Evolutionary conservation across 495 filamentous ascomycete genomes (phyloP).

Genomic region (Polyplosphaeria fusca): DNA sequence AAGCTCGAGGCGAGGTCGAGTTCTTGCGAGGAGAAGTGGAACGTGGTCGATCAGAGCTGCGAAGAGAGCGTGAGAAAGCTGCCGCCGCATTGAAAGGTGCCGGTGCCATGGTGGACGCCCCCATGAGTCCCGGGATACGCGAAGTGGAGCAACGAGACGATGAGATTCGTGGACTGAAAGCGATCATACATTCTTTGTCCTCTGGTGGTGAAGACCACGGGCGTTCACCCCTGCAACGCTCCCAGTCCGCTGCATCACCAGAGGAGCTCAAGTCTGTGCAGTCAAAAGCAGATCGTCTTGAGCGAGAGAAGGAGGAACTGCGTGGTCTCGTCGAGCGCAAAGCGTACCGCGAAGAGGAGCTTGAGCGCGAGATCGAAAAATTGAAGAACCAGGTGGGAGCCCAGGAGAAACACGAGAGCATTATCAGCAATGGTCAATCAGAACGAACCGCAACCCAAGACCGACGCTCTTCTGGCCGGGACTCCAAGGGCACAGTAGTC

Average conservation of each 20-base stretch:
- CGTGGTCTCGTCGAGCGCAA: slow-evolving; percentile 68
- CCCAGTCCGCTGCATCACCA: slow-evolving; percentile 36
- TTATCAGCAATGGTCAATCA: slow-evolving; percentile 48
- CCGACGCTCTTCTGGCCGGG: slow-evolving; percentile 55
- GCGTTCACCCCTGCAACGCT: slow-evolving; percentile 28
- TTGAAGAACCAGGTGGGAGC: slow-evolving; percentile 42
- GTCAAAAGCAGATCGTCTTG: slow-evolving; percentile 58
- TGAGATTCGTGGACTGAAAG: slow-evolving; percentile 93
- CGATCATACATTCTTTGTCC: slow-evolving; percentile 94
- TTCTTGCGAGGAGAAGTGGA: slow-evolving; percentile 96
- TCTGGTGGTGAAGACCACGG: slow-evolving; percentile 49
- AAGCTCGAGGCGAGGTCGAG: slow-evolving; percentile 93
- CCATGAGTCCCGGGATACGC: slow-evolving; percentile 54
- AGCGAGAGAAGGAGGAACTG: slow-evolving; percentile 74
- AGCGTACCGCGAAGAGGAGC: slow-evolving; percentile 75
- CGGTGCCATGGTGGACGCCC: slow-evolving; percentile 51
- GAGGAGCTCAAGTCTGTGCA: slow-evolving; percentile 59
- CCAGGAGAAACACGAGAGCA: slow-evolving; percentile 44
- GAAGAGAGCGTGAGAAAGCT: slow-evolving; percentile 85
- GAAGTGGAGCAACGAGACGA: slow-evolving; percentile 94
- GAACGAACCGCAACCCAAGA: slow-evolving; percentile 38
- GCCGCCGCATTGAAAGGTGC: slow-evolving; percentile 58
- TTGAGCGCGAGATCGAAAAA: slow-evolving; percentile 80
- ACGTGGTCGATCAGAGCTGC: slow-evolving; percentile 82
- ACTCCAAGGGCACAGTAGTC: slow-evolving; percentile 58